Conservation (phyloP, 768 basidiomycete species). For the Pulveroboletus sp. region DNA sequence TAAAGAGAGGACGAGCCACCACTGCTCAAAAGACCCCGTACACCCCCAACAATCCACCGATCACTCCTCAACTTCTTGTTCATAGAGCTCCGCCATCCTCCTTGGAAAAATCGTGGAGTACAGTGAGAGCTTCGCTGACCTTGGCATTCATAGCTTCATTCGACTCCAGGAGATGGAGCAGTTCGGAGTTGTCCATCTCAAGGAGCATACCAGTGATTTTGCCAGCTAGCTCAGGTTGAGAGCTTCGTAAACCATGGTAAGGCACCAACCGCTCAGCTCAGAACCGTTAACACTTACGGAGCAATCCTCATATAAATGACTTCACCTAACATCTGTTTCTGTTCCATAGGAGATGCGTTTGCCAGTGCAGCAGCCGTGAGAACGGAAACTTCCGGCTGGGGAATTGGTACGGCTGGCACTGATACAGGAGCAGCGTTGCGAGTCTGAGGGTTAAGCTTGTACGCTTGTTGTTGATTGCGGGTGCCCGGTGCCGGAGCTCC, state of each 20-base stretch:
- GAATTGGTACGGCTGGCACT: conserved; percentile 34
- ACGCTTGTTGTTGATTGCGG: conserved; percentile 32
- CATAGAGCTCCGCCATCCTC: conserved; percentile 25
- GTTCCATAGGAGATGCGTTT: conserved; percentile 65
- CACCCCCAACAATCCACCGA: conserved; percentile 8
- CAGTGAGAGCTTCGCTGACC: conserved; percentile 85
- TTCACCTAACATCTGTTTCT: conserved; percentile 99
- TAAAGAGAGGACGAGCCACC: conserved; percentile 46
- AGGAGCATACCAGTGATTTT: conserved; percentile 99
- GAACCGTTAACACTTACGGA: conserved; percentile 43
- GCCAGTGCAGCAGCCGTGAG: conserved; percentile 62
- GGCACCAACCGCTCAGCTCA: conserved; percentile 1
- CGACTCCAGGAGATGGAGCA: conserved; percentile 82
- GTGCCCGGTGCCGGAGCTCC: conserved; percentile 43
- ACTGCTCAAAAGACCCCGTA: conserved; percentile 34
- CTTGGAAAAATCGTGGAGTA: conserved; percentile 79
- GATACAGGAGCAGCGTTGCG: conserved; percentile 33
- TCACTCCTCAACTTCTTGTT: neutral
- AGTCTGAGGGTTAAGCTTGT: conserved; percentile 34
- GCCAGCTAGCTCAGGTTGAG: conserved; percentile 91
- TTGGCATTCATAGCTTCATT: conserved; percentile 81
- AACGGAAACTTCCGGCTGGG: conserved; percentile 47
- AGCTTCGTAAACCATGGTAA: conserved; percentile 37
- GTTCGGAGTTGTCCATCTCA: conserved; percentile 97
- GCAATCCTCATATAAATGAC: conserved; percentile 90